Base-by-base conservation (phyloP, 2,329 filamentous ascomycete species). In the Pseudodiploospora longispora region DNA sequence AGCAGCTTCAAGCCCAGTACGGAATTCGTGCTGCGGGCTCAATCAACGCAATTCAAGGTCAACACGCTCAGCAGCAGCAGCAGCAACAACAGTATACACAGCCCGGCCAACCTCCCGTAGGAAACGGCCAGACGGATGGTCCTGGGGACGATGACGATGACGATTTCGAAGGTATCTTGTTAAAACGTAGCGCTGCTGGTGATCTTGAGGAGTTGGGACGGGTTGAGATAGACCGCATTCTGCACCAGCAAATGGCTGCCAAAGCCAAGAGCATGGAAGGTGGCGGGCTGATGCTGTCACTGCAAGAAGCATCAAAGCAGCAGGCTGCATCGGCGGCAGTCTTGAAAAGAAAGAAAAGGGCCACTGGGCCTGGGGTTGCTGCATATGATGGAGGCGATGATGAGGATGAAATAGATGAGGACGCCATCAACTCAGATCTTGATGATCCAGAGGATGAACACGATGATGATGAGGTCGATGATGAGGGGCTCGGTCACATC, bases 391-490 rank as follows among this genome's bases (percentile, higher is more conserved):
- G 83, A 4, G 72, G 71, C 34, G 75, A 75, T 29, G 78, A 80
- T 37, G 78, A 77, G 37, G 74, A 78, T 32, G 72, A 77, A 46
- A 67, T 75, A 27, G 79, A 80, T 52, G 91, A 95, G 52, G 90
- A 98, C 62, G 93, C 91, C 2, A 98, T 98, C 69, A 98, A 98
- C 65, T 97, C 93, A 1, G 93, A 98, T 57, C 80, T 98, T 4
- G 93, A 98, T 60, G 93, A 98, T 59, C 82, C 90, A 0, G 90
- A 97, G 50, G 93, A 97, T 49, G 82, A 87, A 8, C 68, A 80
- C 12, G 83, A 86, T 30, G 88, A 93, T 27, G 87, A 91, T 27
- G 87, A 93, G 31, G 90, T 93, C 41, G 87, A 89, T 10, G 88
- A 94, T 48, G 90, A 95, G 36, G 79, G 82, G 32, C 78, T 85